Evolutionary conservation across 495 filamentous ascomycete genomes (phyloP).

Genomic region (Letharia columbiana): DNA sequence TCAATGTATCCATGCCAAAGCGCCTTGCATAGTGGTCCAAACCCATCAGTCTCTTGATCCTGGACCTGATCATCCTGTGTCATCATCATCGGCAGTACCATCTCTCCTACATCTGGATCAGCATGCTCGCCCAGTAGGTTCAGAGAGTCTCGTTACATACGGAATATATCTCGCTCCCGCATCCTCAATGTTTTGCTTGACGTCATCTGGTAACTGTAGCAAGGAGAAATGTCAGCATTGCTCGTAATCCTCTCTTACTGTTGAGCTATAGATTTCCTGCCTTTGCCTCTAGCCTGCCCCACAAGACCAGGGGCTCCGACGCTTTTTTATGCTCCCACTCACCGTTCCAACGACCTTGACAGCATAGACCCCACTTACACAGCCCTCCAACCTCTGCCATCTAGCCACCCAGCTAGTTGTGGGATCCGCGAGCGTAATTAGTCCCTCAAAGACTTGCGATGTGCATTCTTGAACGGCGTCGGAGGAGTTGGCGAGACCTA

Average conservation of each 20-base stretch:
- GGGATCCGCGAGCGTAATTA: slow-evolving; percentile 75
- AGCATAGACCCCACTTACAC: slow-evolving; percentile 81
- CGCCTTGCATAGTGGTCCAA: slow-evolving; percentile 8
- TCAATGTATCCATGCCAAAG: neutral
- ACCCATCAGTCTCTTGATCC: neutral
- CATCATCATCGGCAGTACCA: slow-evolving; percentile 45
- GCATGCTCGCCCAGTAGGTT: slow-evolving; percentile 1
- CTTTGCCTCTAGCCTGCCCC: neutral
- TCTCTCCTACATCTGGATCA: slow-evolving; percentile 33
- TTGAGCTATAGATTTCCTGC: neutral
- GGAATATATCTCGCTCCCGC: slow-evolving; percentile 64
- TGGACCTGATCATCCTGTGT: slow-evolving; percentile 18
- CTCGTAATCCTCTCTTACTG: neutral
- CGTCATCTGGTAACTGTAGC: slow-evolving; percentile 51
- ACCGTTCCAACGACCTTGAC: slow-evolving; percentile 79
- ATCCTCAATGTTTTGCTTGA: slow-evolving; percentile 56
- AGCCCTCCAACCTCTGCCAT: slow-evolving; percentile 86
- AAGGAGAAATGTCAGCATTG: slow-evolving; percentile 9
- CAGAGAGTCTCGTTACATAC: slow-evolving; percentile 27
- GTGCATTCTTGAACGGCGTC: slow-evolving; percentile 89
- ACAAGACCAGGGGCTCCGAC: neutral
- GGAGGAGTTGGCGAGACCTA: slow-evolving; percentile 65
- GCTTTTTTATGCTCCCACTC: slow-evolving; percentile 25
- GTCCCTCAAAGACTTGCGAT: slow-evolving; percentile 84
- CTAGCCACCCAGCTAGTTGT: slow-evolving; percentile 79